phyloP scores from a whole-genome alignment of 129 eudicot species.

The Erigeron canadensis region DNA sequence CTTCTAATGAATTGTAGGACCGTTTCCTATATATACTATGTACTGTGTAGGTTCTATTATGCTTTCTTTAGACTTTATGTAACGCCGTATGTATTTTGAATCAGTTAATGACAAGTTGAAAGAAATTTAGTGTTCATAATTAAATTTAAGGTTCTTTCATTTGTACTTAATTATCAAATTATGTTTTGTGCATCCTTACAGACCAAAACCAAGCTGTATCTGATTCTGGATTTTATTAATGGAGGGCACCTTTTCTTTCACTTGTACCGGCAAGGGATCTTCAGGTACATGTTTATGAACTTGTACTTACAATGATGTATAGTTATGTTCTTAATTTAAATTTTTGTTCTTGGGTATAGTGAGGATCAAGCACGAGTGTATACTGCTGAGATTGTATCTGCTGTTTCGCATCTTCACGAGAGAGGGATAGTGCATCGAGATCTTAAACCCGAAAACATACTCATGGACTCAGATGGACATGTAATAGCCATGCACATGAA shows the following conservation, averaged over 20 bases:
- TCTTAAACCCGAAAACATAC: slow-evolving; percentile 96
- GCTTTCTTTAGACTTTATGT: not conserved
- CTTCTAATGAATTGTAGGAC: not conserved
- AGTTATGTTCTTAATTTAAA: slow-evolving; percentile 30
- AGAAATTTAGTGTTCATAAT: not conserved
- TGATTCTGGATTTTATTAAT: slow-evolving; percentile 87
- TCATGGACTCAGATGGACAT: slow-evolving; percentile 97
- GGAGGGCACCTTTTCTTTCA: slow-evolving; percentile 97
- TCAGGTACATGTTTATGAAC: slow-evolving; percentile 57
- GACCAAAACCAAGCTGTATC: slow-evolving; percentile 93
- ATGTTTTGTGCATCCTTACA: slow-evolving; percentile 33
- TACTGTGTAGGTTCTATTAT: not conserved
- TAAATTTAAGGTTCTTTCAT: not conserved
- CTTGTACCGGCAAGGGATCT: slow-evolving; percentile 83
- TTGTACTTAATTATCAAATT: not conserved
- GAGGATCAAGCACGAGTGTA: slow-evolving; percentile 98
- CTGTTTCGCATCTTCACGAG: slow-evolving; percentile 95
- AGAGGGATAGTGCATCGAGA: slow-evolving; percentile 95
- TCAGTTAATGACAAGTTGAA: not conserved
- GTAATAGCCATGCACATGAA: slow-evolving; percentile 41
- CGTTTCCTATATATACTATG: not conserved
- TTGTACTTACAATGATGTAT: slow-evolving; percentile 12
- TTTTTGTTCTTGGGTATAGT: slow-evolving; percentile 53
- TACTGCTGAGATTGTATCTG: slow-evolving; percentile 93
- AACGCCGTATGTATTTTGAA: not conserved